These are phyloP conservation scores for Aspergillus steynii DNA, from an alignment of 495 filamentous ascomycete genomes.

Conservation along the genomic window DNA sequence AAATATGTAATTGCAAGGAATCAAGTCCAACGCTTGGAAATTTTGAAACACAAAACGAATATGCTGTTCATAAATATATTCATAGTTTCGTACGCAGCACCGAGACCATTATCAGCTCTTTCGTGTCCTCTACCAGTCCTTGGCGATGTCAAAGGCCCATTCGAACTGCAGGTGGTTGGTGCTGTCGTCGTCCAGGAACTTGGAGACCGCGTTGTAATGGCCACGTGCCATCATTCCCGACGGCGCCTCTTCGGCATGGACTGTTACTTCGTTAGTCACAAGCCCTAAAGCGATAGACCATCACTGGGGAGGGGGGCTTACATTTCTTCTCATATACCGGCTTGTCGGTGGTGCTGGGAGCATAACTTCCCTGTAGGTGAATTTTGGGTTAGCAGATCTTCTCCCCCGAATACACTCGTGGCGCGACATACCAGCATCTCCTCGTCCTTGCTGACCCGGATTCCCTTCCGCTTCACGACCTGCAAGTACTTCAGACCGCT, in stretches of 20 bases:
- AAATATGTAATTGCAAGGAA: constrained; percentile 12
- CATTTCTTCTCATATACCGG: constrained; percentile 86
- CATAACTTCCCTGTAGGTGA: constrained; percentile 69
- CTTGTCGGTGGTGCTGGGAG: constrained; percentile 82
- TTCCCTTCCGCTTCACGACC: constrained; percentile 80
- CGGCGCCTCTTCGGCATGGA: constrained; percentile 86
- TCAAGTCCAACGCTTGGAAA: constrained; percentile 21
- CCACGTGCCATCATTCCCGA: constrained; percentile 85
- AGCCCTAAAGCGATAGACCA: neutral
- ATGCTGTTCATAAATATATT: constrained; percentile 11
- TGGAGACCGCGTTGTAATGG: constrained; percentile 79
- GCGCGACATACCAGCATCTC: constrained; percentile 84
- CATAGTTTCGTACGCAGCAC: constrained; percentile 4
- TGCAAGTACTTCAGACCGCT: constrained; percentile 95
- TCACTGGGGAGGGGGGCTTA: constrained; percentile 46
- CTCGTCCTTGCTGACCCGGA: constrained; percentile 82
- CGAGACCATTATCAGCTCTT: neutral
- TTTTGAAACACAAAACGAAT: constrained; percentile 11
- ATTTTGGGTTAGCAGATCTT: constrained; percentile 10
- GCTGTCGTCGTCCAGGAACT: constrained; percentile 91
- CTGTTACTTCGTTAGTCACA: constrained; percentile 42
- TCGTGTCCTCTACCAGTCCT: constrained; percentile 67
- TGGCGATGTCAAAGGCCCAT: constrained; percentile 92
- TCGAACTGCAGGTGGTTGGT: constrained; percentile 83
- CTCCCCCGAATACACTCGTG: neutral